Conservation (phyloP, 2,329 filamentous ascomycete species). For the Gaeumannomyces sp. region DNA sequence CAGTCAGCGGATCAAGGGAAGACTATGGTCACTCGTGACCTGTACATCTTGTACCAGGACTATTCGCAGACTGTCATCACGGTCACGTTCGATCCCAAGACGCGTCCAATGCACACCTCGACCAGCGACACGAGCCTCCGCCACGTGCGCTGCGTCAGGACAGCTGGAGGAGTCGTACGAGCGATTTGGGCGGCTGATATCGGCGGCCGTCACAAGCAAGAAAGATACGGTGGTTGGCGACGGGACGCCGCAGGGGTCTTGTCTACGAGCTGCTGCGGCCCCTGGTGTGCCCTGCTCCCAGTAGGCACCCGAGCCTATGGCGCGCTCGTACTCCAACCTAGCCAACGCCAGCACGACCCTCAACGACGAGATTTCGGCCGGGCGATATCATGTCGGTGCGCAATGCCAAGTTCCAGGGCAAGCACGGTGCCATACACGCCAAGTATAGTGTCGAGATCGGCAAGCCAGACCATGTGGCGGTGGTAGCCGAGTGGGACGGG, state of each 20-base stretch:
- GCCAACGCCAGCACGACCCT: constrained; percentile 89
- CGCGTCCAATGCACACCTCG: constrained; percentile 63
- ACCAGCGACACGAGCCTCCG: constrained; percentile 82
- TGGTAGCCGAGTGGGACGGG: constrained; percentile 96
- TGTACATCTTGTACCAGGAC: constrained; percentile 88
- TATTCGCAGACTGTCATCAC: constrained; percentile 93
- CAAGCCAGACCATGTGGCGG: constrained; percentile 79
- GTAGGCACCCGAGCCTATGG: constrained; percentile 88
- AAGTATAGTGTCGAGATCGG: constrained; percentile 89
- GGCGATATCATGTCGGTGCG: constrained; percentile 91
- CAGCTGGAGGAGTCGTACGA: constrained; percentile 84
- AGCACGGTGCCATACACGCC: constrained; percentile 89
- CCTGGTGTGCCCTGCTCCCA: constrained; percentile 66
- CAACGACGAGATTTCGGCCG: constrained; percentile 81
- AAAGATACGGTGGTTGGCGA: constrained; percentile 80
- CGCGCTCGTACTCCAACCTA: constrained; percentile 86
- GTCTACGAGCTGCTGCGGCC: constrained; percentile 73
- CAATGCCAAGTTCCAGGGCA: constrained; percentile 90
- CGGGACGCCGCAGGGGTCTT: constrained; percentile 70
- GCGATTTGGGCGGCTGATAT: constrained; percentile 72
- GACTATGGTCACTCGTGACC: constrained; percentile 66
- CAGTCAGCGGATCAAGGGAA: constrained; percentile 63
- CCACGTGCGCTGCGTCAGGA: constrained; percentile 81
- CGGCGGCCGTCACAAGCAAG: constrained; percentile 60
- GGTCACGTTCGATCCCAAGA: constrained; percentile 70